phyloP scores from a whole-genome alignment of 2,329 filamentous ascomycete genomes.

The Emmonsia crescens region DNA sequence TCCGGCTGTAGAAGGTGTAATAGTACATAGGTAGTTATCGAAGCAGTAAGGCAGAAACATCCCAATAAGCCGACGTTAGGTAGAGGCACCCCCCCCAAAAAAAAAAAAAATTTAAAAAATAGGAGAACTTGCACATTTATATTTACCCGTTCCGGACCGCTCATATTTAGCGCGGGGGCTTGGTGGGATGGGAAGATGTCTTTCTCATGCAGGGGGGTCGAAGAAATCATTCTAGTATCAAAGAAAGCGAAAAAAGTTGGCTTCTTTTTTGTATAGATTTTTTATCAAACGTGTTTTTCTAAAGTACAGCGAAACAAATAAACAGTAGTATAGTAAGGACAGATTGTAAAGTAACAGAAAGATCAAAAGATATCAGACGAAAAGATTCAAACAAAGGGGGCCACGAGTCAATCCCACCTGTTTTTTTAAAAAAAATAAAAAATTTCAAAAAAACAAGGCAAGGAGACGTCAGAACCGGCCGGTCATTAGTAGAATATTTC shows the following conservation, averaged over 20 bases:
- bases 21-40: too few relatives aligned
- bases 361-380: slow-evolving; percentile 3
- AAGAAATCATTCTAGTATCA: too few relatives aligned
- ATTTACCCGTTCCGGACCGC: too few relatives aligned
- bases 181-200: too few relatives aligned
- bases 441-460: slow-evolving; percentile 7
- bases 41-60: too few relatives aligned
- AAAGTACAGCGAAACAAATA: neutral
- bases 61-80: too few relatives aligned
- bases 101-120: too few relatives aligned
- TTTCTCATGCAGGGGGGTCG: too few relatives aligned
- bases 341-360: neutral
- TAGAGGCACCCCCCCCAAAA: neutral
- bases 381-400: slow-evolving; percentile 15
- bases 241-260: neutral
- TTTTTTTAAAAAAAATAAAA: neutral
- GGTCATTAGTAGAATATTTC: slow-evolving; percentile 5
- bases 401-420: slow-evolving; percentile 41
- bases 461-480: slow-evolving; percentile 44
- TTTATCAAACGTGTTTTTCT: neutral
- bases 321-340: neutral
- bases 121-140: too few relatives aligned
- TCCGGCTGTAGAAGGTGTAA: too few relatives aligned
- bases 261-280: neutral
- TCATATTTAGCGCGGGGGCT: too few relatives aligned